Conservation (phyloP, 495 filamentous ascomycete species). For the Hypoxylon cercidicola region DNA sequence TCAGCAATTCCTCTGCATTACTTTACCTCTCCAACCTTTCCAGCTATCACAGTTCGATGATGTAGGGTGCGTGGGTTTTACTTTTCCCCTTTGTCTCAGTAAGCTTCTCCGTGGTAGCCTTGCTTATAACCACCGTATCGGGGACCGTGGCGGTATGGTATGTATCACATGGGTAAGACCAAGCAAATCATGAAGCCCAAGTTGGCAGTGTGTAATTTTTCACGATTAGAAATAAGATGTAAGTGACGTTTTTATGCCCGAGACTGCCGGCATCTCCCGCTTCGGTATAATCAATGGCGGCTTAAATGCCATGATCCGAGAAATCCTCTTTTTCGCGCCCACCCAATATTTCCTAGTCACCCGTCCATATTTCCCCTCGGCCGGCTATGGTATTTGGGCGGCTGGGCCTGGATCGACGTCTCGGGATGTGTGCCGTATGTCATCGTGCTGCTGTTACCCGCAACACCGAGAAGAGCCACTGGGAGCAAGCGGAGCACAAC, state of each 20-base stretch:
- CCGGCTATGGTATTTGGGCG: conserved; percentile 25
- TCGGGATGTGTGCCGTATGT: conserved; percentile 41
- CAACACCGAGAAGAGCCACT: conserved; percentile 34
- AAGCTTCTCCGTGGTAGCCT: conserved; percentile 5
- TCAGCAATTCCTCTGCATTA: conserved; percentile 24
- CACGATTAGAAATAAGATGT: conserved; percentile 22
- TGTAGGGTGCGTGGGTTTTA: conserved; percentile 4
- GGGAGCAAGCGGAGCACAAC: conserved; percentile 8
- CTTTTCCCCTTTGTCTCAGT: conserved; percentile 3
- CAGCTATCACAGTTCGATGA: conserved; percentile 6
- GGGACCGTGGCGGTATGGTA: neutral
- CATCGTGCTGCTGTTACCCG: conserved; percentile 39
- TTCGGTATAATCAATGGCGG: conserved; percentile 39
- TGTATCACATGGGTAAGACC: conserved; percentile 26
- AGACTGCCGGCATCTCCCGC: conserved; percentile 46
- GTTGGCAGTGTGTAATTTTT: conserved; percentile 5
- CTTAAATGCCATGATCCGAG: conserved; percentile 41
- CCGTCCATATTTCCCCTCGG: conserved; percentile 41
- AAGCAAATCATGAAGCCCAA: conserved; percentile 15
- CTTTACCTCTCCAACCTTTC: conserved; percentile 3
- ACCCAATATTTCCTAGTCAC: conserved; percentile 16
- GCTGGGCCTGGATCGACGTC: conserved; percentile 29
- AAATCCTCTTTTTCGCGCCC: conserved; percentile 44
- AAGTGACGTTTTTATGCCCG: conserved; percentile 34
- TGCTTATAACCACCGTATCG: neutral